Conservation (phyloP, 176 grass and related monocot species). For the Lolium rigidum region DNA sequence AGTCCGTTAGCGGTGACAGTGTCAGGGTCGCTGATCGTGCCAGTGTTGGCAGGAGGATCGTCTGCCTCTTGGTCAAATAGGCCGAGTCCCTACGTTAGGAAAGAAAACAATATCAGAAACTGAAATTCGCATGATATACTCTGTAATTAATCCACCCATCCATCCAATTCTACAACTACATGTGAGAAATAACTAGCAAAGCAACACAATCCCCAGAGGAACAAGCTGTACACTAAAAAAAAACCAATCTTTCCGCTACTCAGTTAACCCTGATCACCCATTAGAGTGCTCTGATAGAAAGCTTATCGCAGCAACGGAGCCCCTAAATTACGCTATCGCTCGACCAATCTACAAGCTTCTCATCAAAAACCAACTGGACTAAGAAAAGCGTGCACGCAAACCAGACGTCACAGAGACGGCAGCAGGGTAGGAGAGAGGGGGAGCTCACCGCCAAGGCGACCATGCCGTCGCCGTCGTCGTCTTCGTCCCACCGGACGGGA, state of each 20-base stretch:
- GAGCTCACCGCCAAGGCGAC: slow-evolving; percentile 45
- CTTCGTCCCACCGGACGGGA: slow-evolving; percentile 38
- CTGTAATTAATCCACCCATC: neutral
- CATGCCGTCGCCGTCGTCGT: slow-evolving; percentile 5
- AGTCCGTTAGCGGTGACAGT: neutral
- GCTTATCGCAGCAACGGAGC: neutral
- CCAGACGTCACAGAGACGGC: slow-evolving; percentile 23
- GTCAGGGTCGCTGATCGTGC: slow-evolving; percentile 16
- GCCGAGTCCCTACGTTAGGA: slow-evolving; percentile 5
- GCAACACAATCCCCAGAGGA: neutral
- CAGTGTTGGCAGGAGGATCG: neutral
- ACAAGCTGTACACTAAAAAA: neutral
- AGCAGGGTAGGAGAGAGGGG: neutral
- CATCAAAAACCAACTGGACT: neutral
- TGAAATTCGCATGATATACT: neutral
- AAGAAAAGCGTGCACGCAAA: slow-evolving; percentile 46
- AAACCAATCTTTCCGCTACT: slow-evolving; percentile 19
- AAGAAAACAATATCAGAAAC: slow-evolving; percentile 8
- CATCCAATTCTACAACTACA: neutral
- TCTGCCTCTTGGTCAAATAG: slow-evolving; percentile 48
- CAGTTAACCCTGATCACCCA: neutral
- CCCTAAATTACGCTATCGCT: neutral
- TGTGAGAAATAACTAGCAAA: slow-evolving; percentile 7
- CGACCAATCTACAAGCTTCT: slow-evolving; percentile 12
- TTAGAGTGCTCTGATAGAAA: slow-evolving; percentile 1